Conservation (phyloP, 208 protist species). For the Leishmania mexicana region DNA sequence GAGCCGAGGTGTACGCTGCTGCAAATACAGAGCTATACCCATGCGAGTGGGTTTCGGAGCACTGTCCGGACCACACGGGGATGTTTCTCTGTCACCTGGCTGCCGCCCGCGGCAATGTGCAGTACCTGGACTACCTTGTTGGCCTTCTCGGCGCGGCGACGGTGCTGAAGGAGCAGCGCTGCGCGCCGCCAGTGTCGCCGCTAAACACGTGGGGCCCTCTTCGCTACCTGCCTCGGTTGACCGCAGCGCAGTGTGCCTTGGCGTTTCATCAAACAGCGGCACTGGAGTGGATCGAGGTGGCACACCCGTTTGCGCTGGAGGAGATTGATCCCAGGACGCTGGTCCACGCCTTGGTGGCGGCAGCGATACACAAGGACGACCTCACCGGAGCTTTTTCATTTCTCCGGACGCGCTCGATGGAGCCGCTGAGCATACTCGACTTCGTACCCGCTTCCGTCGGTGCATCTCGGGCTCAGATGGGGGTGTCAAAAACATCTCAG, state of each 20-base stretch:
- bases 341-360: conserved; percentile 11
- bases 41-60: conserved; percentile 37
- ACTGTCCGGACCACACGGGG: conserved; percentile 37
- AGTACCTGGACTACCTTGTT: conserved; percentile 31
- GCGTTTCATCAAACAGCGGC: conserved; percentile 35
- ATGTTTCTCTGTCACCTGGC: conserved; percentile 48
- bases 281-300: conserved; percentile 45
- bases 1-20: not conserved
- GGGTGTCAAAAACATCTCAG: not conserved
- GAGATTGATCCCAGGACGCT: not conserved
- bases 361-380: conserved; percentile 30
- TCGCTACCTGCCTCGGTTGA: conserved; percentile 24
- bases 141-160: conserved; percentile 20
- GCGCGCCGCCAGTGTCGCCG: not conserved
- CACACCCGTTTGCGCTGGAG: conserved; percentile 23
- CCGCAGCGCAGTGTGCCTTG: conserved; percentile 38
- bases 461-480: not conserved
- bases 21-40: not conserved
- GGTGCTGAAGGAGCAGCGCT: conserved; percentile 35
- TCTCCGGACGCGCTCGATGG: conserved; percentile 26
- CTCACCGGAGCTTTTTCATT: conserved; percentile 35
- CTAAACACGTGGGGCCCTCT: conserved; percentile 7
- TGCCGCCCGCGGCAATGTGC: conserved; percentile 25
- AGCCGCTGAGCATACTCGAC: conserved; percentile 7
- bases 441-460: not conserved